These are phyloP conservation scores for Tolypocladium guangdongense DNA, from an alignment of 2,329 filamentous ascomycete species.

Conservation along the genomic window DNA sequence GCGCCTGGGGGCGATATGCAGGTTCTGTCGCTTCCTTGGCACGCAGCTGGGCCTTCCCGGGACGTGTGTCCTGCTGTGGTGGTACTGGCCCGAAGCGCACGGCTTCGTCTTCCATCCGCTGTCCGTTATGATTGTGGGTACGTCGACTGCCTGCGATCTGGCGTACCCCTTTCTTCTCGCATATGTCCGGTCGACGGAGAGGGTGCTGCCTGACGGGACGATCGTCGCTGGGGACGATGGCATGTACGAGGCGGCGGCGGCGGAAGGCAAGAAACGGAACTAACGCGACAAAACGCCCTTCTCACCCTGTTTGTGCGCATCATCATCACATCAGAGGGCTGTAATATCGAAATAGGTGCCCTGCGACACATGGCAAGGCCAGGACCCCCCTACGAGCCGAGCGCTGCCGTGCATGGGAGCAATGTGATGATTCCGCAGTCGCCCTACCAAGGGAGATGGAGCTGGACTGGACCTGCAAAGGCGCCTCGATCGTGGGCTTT, in stretches of 20 bases:
- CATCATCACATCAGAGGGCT: neutral
- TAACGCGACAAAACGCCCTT: neutral
- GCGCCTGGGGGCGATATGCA: constrained; percentile 8
- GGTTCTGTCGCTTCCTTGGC: constrained; percentile 32
- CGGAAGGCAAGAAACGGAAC: constrained; percentile 11
- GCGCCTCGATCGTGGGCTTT: neutral
- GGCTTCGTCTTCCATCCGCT: constrained; percentile 33
- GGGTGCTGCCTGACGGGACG: constrained; percentile 24
- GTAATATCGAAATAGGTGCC: neutral
- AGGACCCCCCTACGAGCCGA: neutral
- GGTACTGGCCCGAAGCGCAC: constrained; percentile 39
- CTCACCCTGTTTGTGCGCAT: neutral
- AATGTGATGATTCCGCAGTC: neutral
- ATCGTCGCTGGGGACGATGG: constrained; percentile 14
- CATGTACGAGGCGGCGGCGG: neutral
- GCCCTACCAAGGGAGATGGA: neutral
- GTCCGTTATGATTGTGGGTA: constrained; percentile 29
- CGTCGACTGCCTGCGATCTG: constrained; percentile 29
- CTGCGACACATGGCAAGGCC: neutral
- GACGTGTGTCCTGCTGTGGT: constrained; percentile 31
- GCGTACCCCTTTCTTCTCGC: constrained; percentile 32
- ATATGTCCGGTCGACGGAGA: constrained; percentile 27
- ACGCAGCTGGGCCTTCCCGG: constrained; percentile 29
- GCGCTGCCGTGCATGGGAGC: neutral
- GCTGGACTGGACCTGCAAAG: neutral